Base-by-base conservation (phyloP, 495 filamentous ascomycete genomes). In the Annulohypoxylon bovei region DNA sequence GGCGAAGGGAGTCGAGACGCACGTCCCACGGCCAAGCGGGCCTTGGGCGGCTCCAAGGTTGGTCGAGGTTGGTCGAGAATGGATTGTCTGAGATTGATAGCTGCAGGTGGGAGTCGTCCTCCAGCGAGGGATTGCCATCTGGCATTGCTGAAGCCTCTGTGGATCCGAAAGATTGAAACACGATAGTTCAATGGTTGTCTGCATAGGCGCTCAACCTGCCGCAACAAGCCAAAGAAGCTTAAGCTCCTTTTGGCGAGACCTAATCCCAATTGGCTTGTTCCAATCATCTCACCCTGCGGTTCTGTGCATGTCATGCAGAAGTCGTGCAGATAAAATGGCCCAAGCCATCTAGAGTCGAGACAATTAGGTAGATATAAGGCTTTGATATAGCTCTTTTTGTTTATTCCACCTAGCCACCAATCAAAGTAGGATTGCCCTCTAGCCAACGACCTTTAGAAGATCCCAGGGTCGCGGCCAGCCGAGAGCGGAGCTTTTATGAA, bases 41-140 rank as follows among this genome's bases (percentile, higher is more conserved):
- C 69, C 37, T 58, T 68, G 35, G 75, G 72, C 68, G 70, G 66
- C 60, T 70, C 52, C 18, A 53, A 61, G 70, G 70, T 72, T 75
- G 62, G 61, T 72, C 39, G n/a, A 42, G 39, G 39, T 16, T 18
- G 37, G 70, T 72, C 67, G 65, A 69, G 62, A 57, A 77, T 73
- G 71, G 65, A 56, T 67, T 68, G 65, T 62, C 62, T 65, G 62
- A 71, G 70, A 65, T 72, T 69, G 73, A 62, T 72, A 70, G 74
- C 73, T 75, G 70, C 69, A 67, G 60, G 69, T 74, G 67, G 65
- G 59, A 67, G 65, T 64, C 73, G 62, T 78, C 67, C 74, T 78
- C 82, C 82, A 82, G 79, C 77, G 73, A 81, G 69, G 77, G 76
- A 25, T 72, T 81, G 82, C 81, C 81, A 84, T 81, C 81, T 83